Base-by-base conservation (phyloP, 192 early-diverging fungal species). In the Cetraspora pellucida region DNA sequence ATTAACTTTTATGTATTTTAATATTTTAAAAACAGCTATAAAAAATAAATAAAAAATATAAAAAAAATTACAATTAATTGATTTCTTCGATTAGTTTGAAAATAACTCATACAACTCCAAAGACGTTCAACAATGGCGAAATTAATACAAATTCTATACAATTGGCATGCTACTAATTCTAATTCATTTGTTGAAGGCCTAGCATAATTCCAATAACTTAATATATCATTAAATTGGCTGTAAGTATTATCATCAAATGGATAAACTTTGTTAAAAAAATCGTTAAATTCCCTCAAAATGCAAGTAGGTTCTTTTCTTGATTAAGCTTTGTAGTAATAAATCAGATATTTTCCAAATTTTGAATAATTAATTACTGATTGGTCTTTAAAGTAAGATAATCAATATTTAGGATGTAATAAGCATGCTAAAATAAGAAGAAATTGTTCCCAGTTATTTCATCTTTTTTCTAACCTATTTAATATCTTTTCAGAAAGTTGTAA, bases 341-440 rank as follows among this genome's bases (percentile, higher is more conserved):
- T 19, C 10, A 71, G 21, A 46, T 47, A 71, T 25, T 7, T n/a
- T 52, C 47, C 69, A 28, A 71, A 37, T 27, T 4, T 71, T 7
- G 69, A 5, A 71, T 71, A 71, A 44, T 71, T 55, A 31, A 55
- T 55, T 23, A 52, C 50, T n/a, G 2, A 5, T 16, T 19, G 25
- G 0, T 60, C 27, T 13, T 30, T 28, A 52, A 71, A 71, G 10
- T 52, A 10, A 30, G 0, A 13, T 47, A 71, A 52, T 14, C 50
- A 49, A 71, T 71, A 71, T 14, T 55, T 6, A 37, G 69, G 50
- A 23, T 71, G 69, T 71, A 71, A 52, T 27, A 71, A 30, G n/a
- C 50, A 71, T 4, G 69, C n/a, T 19, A 71, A 28, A 11, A 71
- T 28, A 23, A 71, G 27, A 7, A 71, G 16, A 1, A 16, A 3